Base-by-base conservation (phyloP, 2,329 filamentous ascomycete genomes). In the Escovopsis sp. region DNA sequence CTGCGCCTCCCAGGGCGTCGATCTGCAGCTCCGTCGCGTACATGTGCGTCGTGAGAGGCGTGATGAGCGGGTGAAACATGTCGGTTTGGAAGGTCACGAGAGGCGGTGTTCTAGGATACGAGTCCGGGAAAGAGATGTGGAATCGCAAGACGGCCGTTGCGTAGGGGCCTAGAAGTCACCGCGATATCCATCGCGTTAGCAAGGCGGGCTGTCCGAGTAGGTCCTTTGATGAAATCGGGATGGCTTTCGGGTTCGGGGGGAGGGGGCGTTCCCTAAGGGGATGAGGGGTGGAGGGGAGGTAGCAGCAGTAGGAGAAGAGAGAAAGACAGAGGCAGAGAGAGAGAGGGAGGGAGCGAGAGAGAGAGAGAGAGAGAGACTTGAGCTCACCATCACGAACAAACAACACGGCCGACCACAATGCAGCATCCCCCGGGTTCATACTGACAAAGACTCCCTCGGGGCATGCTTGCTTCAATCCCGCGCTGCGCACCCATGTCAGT, bases 1-100 rank as follows among this genome's bases (percentile, higher is more conserved):
- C 81, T 8, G 86, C 84, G 57, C 84, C 89, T 47, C 88, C 81
- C 0, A 84, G 85, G 38, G 84, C 84, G 43, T 74, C 73, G 46
- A 79, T 79, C 46, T 83, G 76, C 31, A 82, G 76, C 43, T 82
- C 80, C 47, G 84, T 87, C 35, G 85, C 83, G 65, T 94, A 93
- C 56, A 85, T 91, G 62, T 94, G 93, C 4, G 86, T 94, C n/a
- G 87, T 94, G 47, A 93, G 71, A 32, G 91, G 88, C 7, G 88
- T 87, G 50, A 96, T 80, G 35, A 98, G 71, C 14, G 89, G 89
- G 58, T 98, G 89, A 60, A 96, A 98, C 50, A 96, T 81, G 57
- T 96, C 89, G 51, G 85, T 93, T 37, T 78, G 75, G 61, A 98
- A 94, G 42, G 81, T 89, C 49, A 98, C 76, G 14, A 88, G 69